A percentile compares a stretch with the other conserved stretches of the same genome.
Conservation (phyloP, 2,329 filamentous ascomycete species). For the Calonectria ilicicola region DNA sequence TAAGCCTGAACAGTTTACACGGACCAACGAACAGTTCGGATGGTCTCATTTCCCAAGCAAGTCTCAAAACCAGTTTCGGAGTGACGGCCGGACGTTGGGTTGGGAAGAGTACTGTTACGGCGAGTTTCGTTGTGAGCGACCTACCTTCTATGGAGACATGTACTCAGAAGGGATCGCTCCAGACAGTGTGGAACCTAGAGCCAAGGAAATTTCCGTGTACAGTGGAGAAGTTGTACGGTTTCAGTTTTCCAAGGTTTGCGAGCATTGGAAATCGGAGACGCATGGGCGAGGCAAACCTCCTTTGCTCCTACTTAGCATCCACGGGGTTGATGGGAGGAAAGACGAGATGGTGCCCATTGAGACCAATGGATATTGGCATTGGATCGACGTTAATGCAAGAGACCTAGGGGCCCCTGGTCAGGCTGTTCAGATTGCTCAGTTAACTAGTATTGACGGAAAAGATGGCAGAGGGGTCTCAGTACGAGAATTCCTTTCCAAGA, state of each 20-base stretch:
- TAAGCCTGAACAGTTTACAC: conserved; percentile 69
- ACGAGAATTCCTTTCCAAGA: conserved; percentile 58
- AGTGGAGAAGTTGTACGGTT: conserved; percentile 75
- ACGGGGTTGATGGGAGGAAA: conserved; percentile 74
- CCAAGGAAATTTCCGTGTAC: conserved; percentile 68
- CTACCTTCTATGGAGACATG: conserved; percentile 59
- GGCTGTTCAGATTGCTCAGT: conserved; percentile 72
- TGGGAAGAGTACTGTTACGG: conserved; percentile 89
- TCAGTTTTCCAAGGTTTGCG: conserved; percentile 82
- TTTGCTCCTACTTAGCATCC: conserved; percentile 76
- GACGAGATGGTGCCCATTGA: conserved; percentile 78
- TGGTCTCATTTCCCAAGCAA: conserved; percentile 82
- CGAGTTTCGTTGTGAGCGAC: conserved; percentile 61
- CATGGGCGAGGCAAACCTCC: conserved; percentile 75
- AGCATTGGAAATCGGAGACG: conserved; percentile 83
- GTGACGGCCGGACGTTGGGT: conserved; percentile 73
- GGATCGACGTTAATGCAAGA: conserved; percentile 77
- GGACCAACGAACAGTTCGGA: conserved; percentile 83
- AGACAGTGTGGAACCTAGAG: conserved; percentile 68
- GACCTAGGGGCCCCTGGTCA: conserved; percentile 78
- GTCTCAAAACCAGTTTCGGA: conserved; percentile 76
- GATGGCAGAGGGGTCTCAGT: conserved; percentile 63
- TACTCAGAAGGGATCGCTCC: conserved; percentile 64
- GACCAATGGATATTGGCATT: conserved; percentile 85
- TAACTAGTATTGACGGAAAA: conserved; percentile 62